Base-by-base conservation (phyloP, 768 basidiomycete species). In the Wakefieldia striispora region DNA sequence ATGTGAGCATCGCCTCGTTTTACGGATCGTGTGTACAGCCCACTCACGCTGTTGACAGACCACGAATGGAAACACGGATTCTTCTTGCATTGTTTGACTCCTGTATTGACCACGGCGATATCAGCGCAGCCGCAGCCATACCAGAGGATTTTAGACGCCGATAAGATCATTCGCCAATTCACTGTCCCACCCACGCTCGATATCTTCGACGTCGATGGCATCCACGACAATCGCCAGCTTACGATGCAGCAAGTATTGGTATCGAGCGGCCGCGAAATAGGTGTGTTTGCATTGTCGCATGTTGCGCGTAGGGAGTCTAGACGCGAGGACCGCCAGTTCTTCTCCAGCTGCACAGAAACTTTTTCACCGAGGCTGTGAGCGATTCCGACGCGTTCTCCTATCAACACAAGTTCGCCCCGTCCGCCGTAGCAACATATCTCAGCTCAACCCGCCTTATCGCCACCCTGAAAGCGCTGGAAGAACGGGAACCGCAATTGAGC, bases 41-140 rank as follows among this genome's bases (percentile, higher is more conserved):
- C 34, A 39, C 45, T 63, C 27, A 55, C 51, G 41, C 58, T 43
- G 47, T 37, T 37, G 17, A 29, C 58, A 86, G 84, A 86, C 64
- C 84, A 86, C 50, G 76, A 82, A 60, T 88, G 85, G 85, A 85
- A 85, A 58, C 80, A 83, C 55, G 67, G 71, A 1, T 87, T 88
- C 68, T 82, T 84, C 60, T 71, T 76, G 24, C 60, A 80, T 27
- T 85, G 84, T 64, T 71, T 86, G 50, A 75, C 78, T 9, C 84
- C 84, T 2, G 78, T 86, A 41, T 67, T 86, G 33, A 80, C 84
- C 56, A 71, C 76, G 7, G 78, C 80, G 56, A 76, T 80, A 40
- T 72, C 78, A 21, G 75, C 80, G 6, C 70, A 77, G 35, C 70
- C 71, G n/a, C 77, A 77, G 4, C 67, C 70, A 4, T 88, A 87